Evolutionary conservation across 208 protist species (phyloP).

Genomic region (Acanthamoeba castellanii): DNA sequence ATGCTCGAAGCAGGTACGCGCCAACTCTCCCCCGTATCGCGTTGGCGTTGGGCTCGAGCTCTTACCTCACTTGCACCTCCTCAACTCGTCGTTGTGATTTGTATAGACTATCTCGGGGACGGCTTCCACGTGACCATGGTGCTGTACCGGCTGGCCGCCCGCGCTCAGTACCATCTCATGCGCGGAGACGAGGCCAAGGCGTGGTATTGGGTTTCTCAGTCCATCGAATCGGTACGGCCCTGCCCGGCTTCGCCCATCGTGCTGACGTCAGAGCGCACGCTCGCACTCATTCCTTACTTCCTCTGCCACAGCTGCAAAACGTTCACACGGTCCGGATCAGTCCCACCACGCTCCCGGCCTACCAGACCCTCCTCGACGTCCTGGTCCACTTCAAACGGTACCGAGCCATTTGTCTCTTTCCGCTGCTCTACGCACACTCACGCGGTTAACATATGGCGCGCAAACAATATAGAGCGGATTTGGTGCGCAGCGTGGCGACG

Average conservation of each 20-base stretch:
- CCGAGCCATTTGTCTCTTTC: background rate
- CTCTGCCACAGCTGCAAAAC: background rate
- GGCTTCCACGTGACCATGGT: slow-evolving; percentile 28
- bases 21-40: background rate
- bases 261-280: background rate
- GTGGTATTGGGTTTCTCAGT: slow-evolving; percentile 34
- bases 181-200: slow-evolving; percentile 20
- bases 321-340: background rate
- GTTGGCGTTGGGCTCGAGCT: too few relatives aligned
- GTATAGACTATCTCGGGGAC: background rate
- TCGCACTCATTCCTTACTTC: background rate
- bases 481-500: background rate
- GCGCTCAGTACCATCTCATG: slow-evolving; percentile 34
- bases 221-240: background rate
- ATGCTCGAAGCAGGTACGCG: slow-evolving; percentile 13
- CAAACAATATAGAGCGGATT: background rate
- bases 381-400: slow-evolving; percentile 50
- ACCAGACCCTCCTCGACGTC: slow-evolving; percentile 14
- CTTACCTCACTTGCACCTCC: too few relatives aligned
- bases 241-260: background rate
- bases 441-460: background rate
- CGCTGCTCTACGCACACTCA: background rate
- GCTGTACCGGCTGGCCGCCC: slow-evolving; percentile 4
- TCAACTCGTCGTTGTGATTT: background rate
- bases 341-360: slow-evolving; percentile 25